Conservation (phyloP, 768 basidiomycete genomes). For the Leccinum pellstonianum region DNA sequence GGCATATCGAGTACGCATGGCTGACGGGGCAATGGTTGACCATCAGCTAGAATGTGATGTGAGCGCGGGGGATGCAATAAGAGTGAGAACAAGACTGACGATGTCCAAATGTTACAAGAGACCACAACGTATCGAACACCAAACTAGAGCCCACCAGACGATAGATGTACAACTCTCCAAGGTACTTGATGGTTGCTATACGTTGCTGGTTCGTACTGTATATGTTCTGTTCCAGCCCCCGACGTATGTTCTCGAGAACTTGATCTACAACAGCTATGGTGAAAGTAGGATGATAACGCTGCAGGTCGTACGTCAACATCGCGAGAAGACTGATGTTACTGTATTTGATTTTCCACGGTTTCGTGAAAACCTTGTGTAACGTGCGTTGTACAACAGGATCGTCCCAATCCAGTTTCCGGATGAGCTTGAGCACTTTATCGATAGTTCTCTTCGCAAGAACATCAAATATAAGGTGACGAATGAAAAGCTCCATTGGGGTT, state of each 20-base stretch:
- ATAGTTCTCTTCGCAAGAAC: conserved; percentile 91
- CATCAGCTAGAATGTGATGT: conserved; percentile 62
- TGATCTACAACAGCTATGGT: conserved; percentile 89
- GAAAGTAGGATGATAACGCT: conserved; percentile 90
- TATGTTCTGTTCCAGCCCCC: conserved; percentile 89
- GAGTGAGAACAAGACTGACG: conserved; percentile 51
- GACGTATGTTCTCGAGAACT: conserved; percentile 87
- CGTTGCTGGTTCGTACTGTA: conserved; percentile 95
- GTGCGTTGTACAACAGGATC: conserved; percentile 56
- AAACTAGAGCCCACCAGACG: conserved; percentile 84
- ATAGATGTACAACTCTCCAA: conserved; percentile 97
- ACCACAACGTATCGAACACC: conserved; percentile 94
- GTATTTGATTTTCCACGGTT: conserved; percentile 97
- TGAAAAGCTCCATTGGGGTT: conserved; percentile 85
- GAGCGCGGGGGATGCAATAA: conserved; percentile 4
- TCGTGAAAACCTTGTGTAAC: conserved; percentile 90
- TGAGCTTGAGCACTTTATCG: conserved; percentile 90
- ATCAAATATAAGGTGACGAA: conserved; percentile 93
- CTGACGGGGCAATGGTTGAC: conserved; percentile 79
- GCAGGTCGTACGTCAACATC: conserved; percentile 93
- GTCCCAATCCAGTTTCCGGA: conserved; percentile 98
- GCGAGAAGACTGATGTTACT: conserved; percentile 86
- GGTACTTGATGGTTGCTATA: conserved; percentile 88
- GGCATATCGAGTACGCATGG: conserved; percentile 80
- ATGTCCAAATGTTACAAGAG: conserved; percentile 92